Conservation (phyloP, 768 basidiomycete species). For the Macrolepiota dolichaula region DNA sequence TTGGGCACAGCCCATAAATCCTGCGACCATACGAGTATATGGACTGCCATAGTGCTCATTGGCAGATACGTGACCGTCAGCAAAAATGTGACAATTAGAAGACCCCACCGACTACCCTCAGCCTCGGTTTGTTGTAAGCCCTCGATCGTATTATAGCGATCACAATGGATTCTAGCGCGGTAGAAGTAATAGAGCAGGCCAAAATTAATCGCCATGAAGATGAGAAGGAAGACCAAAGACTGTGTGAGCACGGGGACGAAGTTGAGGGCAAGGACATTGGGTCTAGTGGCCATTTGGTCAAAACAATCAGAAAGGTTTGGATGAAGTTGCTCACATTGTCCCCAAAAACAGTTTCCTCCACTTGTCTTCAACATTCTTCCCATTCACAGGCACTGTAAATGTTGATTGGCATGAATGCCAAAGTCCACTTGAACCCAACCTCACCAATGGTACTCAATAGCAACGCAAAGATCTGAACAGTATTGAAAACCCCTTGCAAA, state of each 20-base stretch:
- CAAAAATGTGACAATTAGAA: slow-evolving; percentile 61
- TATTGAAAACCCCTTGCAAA: slow-evolving; percentile 64
- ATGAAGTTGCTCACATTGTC: slow-evolving; percentile 51
- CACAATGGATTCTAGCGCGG: slow-evolving; percentile 43
- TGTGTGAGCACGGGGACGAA: slow-evolving; percentile 58
- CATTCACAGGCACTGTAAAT: slow-evolving; percentile 34
- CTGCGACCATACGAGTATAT: slow-evolving; percentile 73
- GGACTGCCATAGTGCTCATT: slow-evolving; percentile 72
- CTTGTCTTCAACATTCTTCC: slow-evolving; percentile 34
- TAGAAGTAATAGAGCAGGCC: slow-evolving; percentile 58
- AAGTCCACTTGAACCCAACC: slow-evolving; percentile 1
- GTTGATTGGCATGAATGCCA: not conserved
- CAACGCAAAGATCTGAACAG: slow-evolving; percentile 69
- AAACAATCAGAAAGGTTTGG: not conserved
- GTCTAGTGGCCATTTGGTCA: slow-evolving; percentile 34
- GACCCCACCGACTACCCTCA: slow-evolving; percentile 43
- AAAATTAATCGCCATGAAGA: slow-evolving; percentile 54
- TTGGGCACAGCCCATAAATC: slow-evolving; percentile 74
- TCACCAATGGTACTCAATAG: slow-evolving; percentile 65
- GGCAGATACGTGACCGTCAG: slow-evolving; percentile 72
- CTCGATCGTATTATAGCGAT: slow-evolving; percentile 48
- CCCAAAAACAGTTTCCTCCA: slow-evolving; percentile 64
- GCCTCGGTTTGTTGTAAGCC: slow-evolving; percentile 47
- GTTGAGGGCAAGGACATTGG: slow-evolving; percentile 72
- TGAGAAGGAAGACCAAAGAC: slow-evolving; percentile 56